Evolutionary conservation across 1,284 basidiomycete genomes (phyloP).

Genomic region (Ustilago crameri): DNA sequence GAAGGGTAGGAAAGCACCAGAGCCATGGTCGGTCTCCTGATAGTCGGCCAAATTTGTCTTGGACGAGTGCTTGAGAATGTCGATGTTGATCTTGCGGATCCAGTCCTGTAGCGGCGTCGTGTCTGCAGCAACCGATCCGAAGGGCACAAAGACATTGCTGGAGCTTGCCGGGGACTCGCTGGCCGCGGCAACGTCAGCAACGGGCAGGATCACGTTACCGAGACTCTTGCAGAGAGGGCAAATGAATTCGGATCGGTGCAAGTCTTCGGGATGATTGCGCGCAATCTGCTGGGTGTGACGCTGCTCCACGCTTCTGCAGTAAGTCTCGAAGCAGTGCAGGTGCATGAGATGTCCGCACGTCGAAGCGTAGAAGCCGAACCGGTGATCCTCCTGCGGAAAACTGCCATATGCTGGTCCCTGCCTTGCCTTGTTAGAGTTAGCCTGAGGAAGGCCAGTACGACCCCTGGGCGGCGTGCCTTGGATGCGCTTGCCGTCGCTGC

Average conservation of each 20-base stretch:
- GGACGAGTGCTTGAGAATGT: slow-evolving; percentile 64
- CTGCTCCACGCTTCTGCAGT: slow-evolving; percentile 85
- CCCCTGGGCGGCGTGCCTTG: slow-evolving; percentile 38
- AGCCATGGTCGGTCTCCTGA: slow-evolving; percentile 60
- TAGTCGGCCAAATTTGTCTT: slow-evolving; percentile 50
- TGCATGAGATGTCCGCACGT: slow-evolving; percentile 99
- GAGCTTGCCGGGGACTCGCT: background rate
- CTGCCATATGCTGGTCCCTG: slow-evolving; percentile 67
- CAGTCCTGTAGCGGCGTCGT: slow-evolving; percentile 60
- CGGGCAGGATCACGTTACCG: slow-evolving; percentile 91
- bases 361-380: slow-evolving; percentile 80
- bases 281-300: slow-evolving; percentile 90
- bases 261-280: slow-evolving; percentile 92
- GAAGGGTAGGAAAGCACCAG: slow-evolving; percentile 64
- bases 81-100: slow-evolving; percentile 68
- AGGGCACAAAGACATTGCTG: slow-evolving; percentile 12
- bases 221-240: slow-evolving; percentile 98
- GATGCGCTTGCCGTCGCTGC: slow-evolving; percentile 47
- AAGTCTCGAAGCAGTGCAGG: slow-evolving; percentile 89
- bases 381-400: slow-evolving; percentile 60
- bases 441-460: slow-evolving; percentile 17
- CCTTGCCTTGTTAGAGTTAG: slow-evolving; percentile 11
- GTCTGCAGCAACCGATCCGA: slow-evolving; percentile 31
- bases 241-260: slow-evolving; percentile 90
- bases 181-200: slow-evolving; percentile 69